A percentile compares a stretch with the other conserved stretches of the same genome.
These are phyloP conservation scores for Erigeron philadelphicus DNA, from an alignment of 140 eudicot species.

Conservation along the genomic window DNA sequence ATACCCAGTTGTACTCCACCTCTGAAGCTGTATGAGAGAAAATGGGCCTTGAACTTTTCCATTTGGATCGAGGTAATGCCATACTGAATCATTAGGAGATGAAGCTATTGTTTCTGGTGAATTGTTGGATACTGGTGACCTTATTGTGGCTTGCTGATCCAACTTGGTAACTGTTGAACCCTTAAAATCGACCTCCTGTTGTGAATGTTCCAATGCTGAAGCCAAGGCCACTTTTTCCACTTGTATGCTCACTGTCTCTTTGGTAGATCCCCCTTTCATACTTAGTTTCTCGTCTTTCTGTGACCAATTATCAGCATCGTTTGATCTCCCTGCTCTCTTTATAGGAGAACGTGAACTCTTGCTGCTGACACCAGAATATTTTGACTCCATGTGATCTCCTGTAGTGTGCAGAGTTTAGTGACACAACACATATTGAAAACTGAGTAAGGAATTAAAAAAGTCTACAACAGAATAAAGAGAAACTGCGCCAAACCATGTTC, in stretches of 20 bases:
- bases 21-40: conserved; percentile 70
- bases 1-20: conserved; percentile 79
- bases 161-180: conserved; percentile 31
- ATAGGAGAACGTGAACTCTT: conserved; percentile 38
- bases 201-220: conserved; percentile 34
- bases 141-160: conserved; percentile 37
- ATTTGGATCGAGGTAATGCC: conserved; percentile 92
- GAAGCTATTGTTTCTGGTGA: conserved; percentile 40
- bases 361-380: conserved; percentile 24
- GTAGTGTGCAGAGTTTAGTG: conserved; percentile 28
- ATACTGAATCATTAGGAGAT: conserved; percentile 36
- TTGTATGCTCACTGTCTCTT: conserved; percentile 17
- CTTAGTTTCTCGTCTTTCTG: conserved; percentile 34
- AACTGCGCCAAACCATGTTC: conserved; percentile 52
- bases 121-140: conserved; percentile 35
- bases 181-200: conserved; percentile 29
- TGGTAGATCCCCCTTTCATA: conserved; percentile 33
- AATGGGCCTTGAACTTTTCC: conserved; percentile 96
- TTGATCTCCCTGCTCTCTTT: conserved; percentile 31
- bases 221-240: conserved; percentile 29
- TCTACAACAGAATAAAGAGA: neutral
- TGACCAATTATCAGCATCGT: conserved; percentile 1
- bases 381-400: conserved; percentile 50
- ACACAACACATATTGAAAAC: conserved; percentile 10
- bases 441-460: neutral